Conservation (phyloP, 768 basidiomycete species). For the Pluteus cervinus region DNA sequence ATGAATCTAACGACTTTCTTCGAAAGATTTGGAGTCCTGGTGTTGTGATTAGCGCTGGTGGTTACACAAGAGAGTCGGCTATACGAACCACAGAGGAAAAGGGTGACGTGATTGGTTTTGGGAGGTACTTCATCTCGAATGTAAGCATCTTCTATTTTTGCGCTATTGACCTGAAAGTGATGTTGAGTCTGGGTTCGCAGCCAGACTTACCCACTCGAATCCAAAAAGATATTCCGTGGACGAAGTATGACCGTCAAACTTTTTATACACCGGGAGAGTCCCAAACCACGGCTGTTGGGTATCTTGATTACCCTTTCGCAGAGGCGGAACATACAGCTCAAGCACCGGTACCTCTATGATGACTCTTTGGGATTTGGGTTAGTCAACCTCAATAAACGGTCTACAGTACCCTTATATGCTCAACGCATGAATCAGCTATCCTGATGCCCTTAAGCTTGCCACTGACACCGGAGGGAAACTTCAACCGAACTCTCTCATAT, state of each 20-base stretch:
- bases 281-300: constrained; percentile 18
- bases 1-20: constrained; percentile 35
- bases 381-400: too few species aligned
- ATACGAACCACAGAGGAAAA: constrained; percentile 28
- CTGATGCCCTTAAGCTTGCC: too few species aligned
- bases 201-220: constrained; percentile 37
- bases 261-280: constrained; percentile 31
- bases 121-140: constrained; percentile 24
- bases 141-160: constrained; percentile 15
- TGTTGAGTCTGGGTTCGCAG: constrained; percentile 16
- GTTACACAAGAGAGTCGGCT: constrained; percentile 35
- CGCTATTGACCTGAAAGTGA: background rate
- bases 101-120: constrained; percentile 24
- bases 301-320: constrained; percentile 23
- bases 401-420: too few species aligned
- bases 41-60: constrained; percentile 36
- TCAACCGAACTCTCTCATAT: too few species aligned
- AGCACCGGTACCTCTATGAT: too few species aligned
- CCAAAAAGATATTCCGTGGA: constrained; percentile 26
- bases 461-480: too few species aligned
- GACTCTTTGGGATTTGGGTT: too few species aligned
- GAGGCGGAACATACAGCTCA: too few species aligned
- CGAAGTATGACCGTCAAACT: constrained; percentile 25
- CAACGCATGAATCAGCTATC: too few species aligned
- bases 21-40: constrained; percentile 38